These are phyloP conservation scores for Avena eriantha DNA, from an alignment of 176 grass and related monocot species.

Conservation along the genomic window DNA sequence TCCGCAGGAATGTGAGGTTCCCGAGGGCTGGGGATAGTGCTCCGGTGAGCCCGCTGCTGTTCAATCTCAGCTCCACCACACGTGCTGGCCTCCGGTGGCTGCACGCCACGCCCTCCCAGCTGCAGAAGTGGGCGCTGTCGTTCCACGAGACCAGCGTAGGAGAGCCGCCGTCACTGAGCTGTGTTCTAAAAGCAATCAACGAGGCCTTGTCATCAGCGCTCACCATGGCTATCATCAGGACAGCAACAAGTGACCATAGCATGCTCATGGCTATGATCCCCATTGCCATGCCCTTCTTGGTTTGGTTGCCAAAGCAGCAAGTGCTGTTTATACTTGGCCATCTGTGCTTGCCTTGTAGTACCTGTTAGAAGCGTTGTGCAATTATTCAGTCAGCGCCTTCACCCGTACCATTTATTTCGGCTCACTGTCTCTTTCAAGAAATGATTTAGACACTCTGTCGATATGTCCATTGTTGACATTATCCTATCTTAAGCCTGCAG, in stretches of 20 bases:
- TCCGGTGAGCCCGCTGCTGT: neutral
- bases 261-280: neutral
- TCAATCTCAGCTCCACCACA: slow-evolving; percentile 10
- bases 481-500: neutral
- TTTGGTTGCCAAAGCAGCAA: neutral
- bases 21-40: neutral
- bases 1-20: neutral
- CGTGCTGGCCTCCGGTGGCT: neutral
- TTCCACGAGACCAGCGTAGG: neutral
- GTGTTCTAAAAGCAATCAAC: neutral
- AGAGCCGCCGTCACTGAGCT: neutral
- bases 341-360: neutral
- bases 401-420: neutral
- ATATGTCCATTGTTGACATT: neutral
- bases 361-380: neutral
- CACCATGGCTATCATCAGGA: neutral
- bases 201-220: neutral
- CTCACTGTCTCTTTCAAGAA: neutral
- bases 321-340: neutral
- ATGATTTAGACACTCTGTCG: neutral
- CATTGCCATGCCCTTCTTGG: neutral
- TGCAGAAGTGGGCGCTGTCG: neutral
- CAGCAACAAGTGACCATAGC: neutral
- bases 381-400: neutral
- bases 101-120: neutral